These are phyloP conservation scores for Calophaca sinica DNA, from an alignment of 306 rosid species.

Conservation along the genomic window DNA sequence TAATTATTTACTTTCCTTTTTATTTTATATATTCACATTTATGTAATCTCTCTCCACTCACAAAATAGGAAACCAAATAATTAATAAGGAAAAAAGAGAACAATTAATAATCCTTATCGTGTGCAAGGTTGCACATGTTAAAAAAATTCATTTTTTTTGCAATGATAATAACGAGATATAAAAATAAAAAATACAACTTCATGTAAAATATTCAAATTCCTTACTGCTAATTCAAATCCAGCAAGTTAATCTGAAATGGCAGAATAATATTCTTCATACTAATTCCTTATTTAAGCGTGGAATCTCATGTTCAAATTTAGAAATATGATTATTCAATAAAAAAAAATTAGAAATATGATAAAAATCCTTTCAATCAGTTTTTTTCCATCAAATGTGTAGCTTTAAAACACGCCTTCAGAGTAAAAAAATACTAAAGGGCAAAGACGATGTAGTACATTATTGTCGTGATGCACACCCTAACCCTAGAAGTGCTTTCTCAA, in stretches of 20 bases:
- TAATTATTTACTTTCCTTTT: too few species aligned
- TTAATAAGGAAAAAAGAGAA: too few species aligned
- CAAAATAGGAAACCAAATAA: too few species aligned
- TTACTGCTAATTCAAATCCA: neutral
- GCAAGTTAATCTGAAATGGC: neutral
- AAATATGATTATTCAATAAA: too few species aligned
- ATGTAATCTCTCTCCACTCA: too few species aligned
- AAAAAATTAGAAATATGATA: neutral
- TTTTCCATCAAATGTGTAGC: neutral
- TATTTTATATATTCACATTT: too few species aligned
- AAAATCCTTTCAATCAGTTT: neutral
- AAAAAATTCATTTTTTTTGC: neutral
- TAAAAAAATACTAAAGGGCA: neutral
- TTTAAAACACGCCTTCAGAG: neutral
- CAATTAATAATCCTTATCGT: too few species aligned
- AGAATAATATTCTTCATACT: neutral
- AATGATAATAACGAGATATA: neutral
- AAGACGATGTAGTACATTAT: neutral
- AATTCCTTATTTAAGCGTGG: neutral
- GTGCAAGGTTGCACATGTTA: too few species aligned
- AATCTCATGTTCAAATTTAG: neutral
- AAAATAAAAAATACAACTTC: neutral
- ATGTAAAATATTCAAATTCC: neutral
- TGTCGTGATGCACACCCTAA: conserved; percentile 29
- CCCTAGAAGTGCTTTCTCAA: neutral